phyloP scores from a whole-genome alignment of 768 basidiomycete species.

The Kockovaella imperatae region DNA sequence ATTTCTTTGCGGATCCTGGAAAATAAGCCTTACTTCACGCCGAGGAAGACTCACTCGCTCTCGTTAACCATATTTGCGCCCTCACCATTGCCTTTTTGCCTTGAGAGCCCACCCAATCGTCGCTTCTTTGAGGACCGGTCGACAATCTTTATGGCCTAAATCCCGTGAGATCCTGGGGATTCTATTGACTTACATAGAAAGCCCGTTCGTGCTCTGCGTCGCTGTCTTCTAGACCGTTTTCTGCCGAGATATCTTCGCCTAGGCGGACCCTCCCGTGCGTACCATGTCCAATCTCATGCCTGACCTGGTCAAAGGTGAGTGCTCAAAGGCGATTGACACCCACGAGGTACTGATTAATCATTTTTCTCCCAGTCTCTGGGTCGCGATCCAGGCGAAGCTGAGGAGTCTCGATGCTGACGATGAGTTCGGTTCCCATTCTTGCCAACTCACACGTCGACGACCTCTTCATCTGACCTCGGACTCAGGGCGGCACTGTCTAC shows the following conservation, averaged over 20 bases:
- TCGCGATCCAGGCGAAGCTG: constrained; percentile 30
- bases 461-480: too few species aligned
- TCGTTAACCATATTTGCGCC: constrained; percentile 33
- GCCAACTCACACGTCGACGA: too few species aligned
- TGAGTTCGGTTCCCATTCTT: too few species aligned
- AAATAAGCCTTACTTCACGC: neutral
- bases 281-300: constrained; percentile 69
- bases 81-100: constrained; percentile 53
- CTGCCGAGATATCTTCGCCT: constrained; percentile 51
- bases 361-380: constrained; percentile 43
- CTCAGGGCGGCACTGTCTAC: too few species aligned
- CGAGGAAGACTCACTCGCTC: constrained; percentile 19
- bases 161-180: neutral
- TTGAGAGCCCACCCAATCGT: constrained; percentile 60
- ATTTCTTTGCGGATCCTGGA: constrained; percentile 81
- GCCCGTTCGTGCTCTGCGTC: constrained; percentile 9
- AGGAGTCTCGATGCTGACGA: constrained; percentile 37
- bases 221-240: constrained; percentile 10
- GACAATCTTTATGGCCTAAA: constrained; percentile 48
- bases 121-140: constrained; percentile 56
- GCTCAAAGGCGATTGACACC: neutral
- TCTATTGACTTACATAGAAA: constrained; percentile 22
- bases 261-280: constrained; percentile 85
- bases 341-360: constrained; percentile 73
- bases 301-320: constrained; percentile 46